These are phyloP conservation scores for Elaeis oleifera DNA, from an alignment of 202 grass and related monocot species.

Conservation along the genomic window DNA sequence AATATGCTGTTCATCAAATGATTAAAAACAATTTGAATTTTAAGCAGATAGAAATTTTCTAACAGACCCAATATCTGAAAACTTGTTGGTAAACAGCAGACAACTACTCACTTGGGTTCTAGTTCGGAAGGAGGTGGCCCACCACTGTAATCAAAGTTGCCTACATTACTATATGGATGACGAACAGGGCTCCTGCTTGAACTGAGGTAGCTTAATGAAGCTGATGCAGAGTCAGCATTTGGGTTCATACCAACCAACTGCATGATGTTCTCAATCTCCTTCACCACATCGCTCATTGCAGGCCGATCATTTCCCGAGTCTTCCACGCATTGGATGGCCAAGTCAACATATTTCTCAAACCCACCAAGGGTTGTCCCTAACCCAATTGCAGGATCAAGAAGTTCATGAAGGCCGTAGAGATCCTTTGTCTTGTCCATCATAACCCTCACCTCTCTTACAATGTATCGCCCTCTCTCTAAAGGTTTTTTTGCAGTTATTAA, in stretches of 20 bases:
- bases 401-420: constrained; percentile 50
- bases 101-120: constrained; percentile 48
- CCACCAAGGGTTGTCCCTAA: constrained; percentile 24
- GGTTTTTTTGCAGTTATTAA: constrained; percentile 58
- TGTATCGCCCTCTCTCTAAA: constrained; percentile 54
- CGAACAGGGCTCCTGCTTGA: constrained; percentile 30
- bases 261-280: constrained; percentile 58
- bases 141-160: constrained; percentile 47
- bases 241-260: constrained; percentile 36
- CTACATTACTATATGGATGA: constrained; percentile 45
- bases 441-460: constrained; percentile 50
- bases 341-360: constrained; percentile 47
- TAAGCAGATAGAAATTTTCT: too few relatives aligned
- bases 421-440: constrained; percentile 46
- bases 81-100: neutral
- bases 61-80: too few relatives aligned
- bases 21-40: too few relatives aligned
- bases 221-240: constrained; percentile 25
- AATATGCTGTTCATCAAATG: too few relatives aligned
- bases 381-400: constrained; percentile 48
- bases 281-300: constrained; percentile 52
- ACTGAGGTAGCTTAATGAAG: constrained; percentile 38
- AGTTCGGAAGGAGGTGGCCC: constrained; percentile 30
- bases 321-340: constrained; percentile 64
- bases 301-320: constrained; percentile 50